Conservation (phyloP, 176 grass and related monocot species). For the Eragrostis curvula region DNA sequence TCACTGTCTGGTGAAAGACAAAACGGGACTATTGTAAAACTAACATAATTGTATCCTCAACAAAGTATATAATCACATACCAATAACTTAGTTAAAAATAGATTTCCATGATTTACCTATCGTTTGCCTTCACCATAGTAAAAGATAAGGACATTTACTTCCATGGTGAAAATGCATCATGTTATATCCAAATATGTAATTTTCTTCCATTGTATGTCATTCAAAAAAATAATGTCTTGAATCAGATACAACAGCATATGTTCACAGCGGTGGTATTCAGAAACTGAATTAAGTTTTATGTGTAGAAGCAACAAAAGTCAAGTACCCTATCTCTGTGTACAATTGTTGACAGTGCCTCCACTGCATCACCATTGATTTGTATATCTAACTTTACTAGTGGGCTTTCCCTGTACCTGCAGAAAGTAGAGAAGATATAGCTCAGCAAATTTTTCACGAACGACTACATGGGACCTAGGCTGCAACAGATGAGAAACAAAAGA, state of each 20-base stretch:
- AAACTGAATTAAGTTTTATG: slow-evolving; percentile 25
- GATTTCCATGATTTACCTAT: background rate
- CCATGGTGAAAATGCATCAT: background rate
- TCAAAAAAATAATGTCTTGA: background rate
- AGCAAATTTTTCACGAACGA: slow-evolving; percentile 26
- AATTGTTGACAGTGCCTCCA: slow-evolving; percentile 94
- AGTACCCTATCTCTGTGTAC: slow-evolving; percentile 93
- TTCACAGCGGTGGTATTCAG: slow-evolving; percentile 11
- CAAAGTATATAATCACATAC: slow-evolving; percentile 24
- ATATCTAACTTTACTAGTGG: slow-evolving; percentile 89
- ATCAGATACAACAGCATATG: background rate
- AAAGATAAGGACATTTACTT: background rate
- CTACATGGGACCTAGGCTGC: slow-evolving; percentile 12
- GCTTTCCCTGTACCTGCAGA: slow-evolving; percentile 89
- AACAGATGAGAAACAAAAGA: slow-evolving; percentile 10
- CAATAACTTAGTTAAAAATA: background rate
- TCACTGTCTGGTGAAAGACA: slow-evolving; percentile 12
- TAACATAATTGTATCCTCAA: slow-evolving; percentile 20
- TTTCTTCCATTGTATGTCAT: background rate
- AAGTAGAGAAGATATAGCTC: slow-evolving; percentile 6
- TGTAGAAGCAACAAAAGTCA: slow-evolving; percentile 5
- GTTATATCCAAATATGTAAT: background rate
- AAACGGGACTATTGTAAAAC: background rate
- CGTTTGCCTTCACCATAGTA: slow-evolving; percentile 8
- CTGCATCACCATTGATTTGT: slow-evolving; percentile 94